A percentile compares a stretch with the other conserved stretches of the same genome.
phyloP scores from a whole-genome alignment of 169 alveolate genomes.

The Plasmodium reichenowi region DNA sequence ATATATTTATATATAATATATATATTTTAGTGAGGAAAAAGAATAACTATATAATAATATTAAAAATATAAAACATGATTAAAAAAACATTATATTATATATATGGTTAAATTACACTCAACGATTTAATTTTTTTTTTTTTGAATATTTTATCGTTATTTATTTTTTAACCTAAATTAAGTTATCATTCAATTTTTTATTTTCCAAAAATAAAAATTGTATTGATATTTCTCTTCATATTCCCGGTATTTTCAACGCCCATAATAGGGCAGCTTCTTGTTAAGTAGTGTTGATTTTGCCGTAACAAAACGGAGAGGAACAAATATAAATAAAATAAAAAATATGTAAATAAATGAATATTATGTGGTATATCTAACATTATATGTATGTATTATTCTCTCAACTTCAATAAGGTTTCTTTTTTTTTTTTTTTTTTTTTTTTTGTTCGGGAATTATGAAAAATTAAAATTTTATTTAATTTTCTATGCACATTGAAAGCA shows the following conservation, averaged over 20 bases:
- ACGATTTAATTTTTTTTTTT: conserved; percentile 44
- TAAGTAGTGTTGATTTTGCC: conserved; percentile 50
- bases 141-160: conserved; percentile 57
- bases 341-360: neutral
- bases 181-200: neutral
- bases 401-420: no score
- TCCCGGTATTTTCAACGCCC: conserved; percentile 78
- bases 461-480: no score
- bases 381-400: no score
- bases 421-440: no score
- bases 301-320: conserved; percentile 72
- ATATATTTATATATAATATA: neutral
- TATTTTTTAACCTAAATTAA: conserved; percentile 49
- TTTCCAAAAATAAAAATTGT: neutral
- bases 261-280: conserved; percentile 62
- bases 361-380: conserved; percentile 5
- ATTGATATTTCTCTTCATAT: conserved; percentile 48
- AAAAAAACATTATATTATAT: neutral
- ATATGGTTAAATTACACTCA: conserved; percentile 68
- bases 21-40: neutral
- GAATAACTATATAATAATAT: neutral
- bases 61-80: neutral
- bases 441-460: no score
- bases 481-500: no score
- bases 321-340: neutral